Base-by-base conservation (phyloP, 805 yeast genomes). In the Kluyveromyces wickerhamii region DNA sequence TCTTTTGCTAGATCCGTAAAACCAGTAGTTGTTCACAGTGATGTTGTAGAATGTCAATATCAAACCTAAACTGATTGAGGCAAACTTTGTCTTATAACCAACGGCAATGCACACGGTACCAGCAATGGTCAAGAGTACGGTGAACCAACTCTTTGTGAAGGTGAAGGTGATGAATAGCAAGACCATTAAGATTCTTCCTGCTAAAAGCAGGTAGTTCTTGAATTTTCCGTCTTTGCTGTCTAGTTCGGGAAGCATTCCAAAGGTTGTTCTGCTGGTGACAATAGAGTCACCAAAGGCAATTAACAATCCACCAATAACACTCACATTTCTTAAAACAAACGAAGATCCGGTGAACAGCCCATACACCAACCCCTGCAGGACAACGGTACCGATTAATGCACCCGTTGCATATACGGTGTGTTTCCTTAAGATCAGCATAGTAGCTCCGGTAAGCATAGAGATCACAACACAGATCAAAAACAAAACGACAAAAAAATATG, bases 1-100 rank as follows among this genome's bases (percentile, higher is more conserved):
- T 52, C 96, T 77, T 60, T 78, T 74, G 42, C 70, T 72, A 33
- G 72, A 55, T 34, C 74, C 72, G 57, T 75, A 79, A 36, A 74
- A 66, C 98, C 98, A 89, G 69, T 86, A 89, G 51, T 85, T 85
- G 66, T 92, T 89, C 42, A 79, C 76, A 27, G 77, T 59, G 39
- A 85, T 57, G 62, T 92, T 88, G 69, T 84, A 86, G 42, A 79
- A 60, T 41, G 81, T 67, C 45, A 89, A 71, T 47, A 86, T 62
- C 14, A 81, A 62, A 16, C 88, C 83, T 39, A 76, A 57, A 33
- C 75, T 58, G 14, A 74, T 70, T 1, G 97, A 95, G 21, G 92
- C 79, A 45, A 87, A 74, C 56, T 86, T 86, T 30, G 97, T 88
- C 64, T 86, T 87, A 71, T 77, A 92, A 21, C 98, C 98, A 45